phyloP scores from a whole-genome alignment of 2,329 filamentous ascomycete genomes.

The Colletotrichum theobromicola region DNA sequence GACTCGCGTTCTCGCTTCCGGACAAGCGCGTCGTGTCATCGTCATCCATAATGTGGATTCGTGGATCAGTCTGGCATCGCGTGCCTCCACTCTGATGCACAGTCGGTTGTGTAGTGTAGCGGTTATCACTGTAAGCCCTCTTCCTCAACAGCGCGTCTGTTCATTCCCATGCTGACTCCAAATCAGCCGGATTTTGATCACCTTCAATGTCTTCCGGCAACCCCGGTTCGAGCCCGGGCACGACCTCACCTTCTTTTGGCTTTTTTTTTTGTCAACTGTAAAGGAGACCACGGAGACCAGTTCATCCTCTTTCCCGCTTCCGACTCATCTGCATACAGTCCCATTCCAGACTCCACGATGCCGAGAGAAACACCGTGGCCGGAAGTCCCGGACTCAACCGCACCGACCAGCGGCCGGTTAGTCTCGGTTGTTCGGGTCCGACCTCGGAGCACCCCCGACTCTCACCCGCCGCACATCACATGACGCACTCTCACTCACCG shows the following conservation, averaged over 20 bases:
- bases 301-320: background rate
- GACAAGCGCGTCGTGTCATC: background rate
- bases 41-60: slow-evolving; percentile 8
- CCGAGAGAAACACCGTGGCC: background rate
- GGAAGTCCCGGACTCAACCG: background rate
- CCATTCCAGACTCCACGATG: fast-evolving
- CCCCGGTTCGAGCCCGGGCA: slow-evolving; percentile 21
- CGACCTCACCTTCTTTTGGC: background rate
- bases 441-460: background rate
- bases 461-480: background rate
- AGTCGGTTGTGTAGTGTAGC: slow-evolving; percentile 19
- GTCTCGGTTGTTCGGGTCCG: background rate
- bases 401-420: background rate
- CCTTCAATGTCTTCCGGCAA: slow-evolving; percentile 4
- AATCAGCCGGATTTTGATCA: slow-evolving; percentile 13
- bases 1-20: background rate
- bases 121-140: slow-evolving; percentile 18
- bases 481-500: background rate
- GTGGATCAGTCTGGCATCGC: background rate
- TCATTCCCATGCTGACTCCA: background rate
- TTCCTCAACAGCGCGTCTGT: background rate
- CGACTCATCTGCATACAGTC: background rate
- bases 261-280: background rate
- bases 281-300: fast-evolving
- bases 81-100: background rate